Evolutionary conservation across 2,329 filamentous ascomycete species (phyloP).

Genomic region (Fusarium sterilihyphosum): DNA sequence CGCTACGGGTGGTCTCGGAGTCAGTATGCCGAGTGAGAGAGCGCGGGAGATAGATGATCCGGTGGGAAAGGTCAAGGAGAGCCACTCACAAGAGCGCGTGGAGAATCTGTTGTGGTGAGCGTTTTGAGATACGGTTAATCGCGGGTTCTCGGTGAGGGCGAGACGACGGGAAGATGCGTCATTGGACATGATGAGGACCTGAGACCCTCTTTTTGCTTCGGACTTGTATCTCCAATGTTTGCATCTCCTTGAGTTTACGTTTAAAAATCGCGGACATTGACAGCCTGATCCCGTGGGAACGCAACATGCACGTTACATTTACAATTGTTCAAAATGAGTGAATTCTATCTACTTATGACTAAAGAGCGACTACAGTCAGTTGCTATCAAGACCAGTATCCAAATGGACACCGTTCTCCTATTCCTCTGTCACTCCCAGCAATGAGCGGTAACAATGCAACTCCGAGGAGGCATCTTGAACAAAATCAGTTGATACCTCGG

Average conservation of each 20-base stretch:
- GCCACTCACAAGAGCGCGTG: conserved; percentile 25
- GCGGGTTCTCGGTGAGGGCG: conserved; percentile 41
- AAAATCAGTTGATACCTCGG: conserved; percentile 13
- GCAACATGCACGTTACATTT: neutral
- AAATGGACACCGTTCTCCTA: neutral
- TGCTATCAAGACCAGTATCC: neutral
- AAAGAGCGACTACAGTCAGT: neutral
- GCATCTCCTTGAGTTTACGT: conserved; percentile 10
- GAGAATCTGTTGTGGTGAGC: conserved; percentile 12
- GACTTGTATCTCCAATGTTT: conserved; percentile 33
- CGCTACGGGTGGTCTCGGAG: conserved; percentile 45
- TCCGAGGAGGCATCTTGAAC: conserved; percentile 13
- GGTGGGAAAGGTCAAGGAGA: neutral
- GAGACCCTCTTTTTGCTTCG: conserved; percentile 21
- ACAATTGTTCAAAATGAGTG: neutral
- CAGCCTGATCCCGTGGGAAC: conserved; percentile 19
- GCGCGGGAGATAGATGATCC: conserved; percentile 40
- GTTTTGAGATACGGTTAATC: conserved; percentile 39
- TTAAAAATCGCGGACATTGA: conserved; percentile 31
- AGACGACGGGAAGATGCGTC: conserved; percentile 32
- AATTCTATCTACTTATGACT: neutral
- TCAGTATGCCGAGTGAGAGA: conserved; percentile 36
- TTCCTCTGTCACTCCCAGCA: neutral
- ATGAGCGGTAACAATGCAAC: neutral
- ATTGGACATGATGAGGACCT: conserved; percentile 22